Evolutionary conservation across 2,329 filamentous ascomycete species (phyloP).

Genomic region (Alternaria infectoria): DNA sequence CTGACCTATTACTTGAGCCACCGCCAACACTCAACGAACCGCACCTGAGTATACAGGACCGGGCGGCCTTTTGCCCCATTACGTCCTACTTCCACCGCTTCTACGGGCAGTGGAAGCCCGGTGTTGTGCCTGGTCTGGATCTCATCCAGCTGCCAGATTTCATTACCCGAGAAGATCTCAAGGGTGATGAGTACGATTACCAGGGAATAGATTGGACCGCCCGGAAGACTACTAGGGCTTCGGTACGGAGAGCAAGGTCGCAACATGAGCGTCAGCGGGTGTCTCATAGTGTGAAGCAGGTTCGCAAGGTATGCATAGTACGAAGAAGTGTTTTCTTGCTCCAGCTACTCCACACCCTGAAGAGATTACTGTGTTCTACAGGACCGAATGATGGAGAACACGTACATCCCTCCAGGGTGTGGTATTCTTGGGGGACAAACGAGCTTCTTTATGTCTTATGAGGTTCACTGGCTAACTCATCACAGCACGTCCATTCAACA

Average conservation of each 20-base stretch:
- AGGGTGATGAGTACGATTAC: conserved; percentile 44
- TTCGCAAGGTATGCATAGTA: conserved; percentile 25
- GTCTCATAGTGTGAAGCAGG: conserved; percentile 19
- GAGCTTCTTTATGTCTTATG: not conserved
- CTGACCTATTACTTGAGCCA: conserved; percentile 29
- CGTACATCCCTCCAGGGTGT: not conserved
- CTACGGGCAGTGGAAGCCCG: conserved; percentile 15
- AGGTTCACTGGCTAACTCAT: conserved; percentile 12
- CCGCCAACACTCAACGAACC: conserved; percentile 33
- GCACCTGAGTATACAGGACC: conserved; percentile 38
- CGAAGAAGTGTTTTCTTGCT: not conserved
- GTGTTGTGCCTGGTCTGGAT: conserved; percentile 27
- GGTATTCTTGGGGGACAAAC: not conserved
- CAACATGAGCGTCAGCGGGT: conserved; percentile 31
- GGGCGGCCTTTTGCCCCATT: conserved; percentile 35
- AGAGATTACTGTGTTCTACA: no score
- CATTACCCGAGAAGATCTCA: conserved; percentile 40
- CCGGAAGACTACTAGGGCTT: conserved; percentile 36
- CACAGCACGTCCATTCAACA: conserved; percentile 30
- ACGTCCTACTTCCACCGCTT: conserved; percentile 37
- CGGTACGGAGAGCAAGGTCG: conserved; percentile 32
- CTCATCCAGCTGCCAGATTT: conserved; percentile 30
- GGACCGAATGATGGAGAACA: not conserved
- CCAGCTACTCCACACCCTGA: not conserved
- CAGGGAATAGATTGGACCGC: conserved; percentile 49